Evolutionary conservation across 208 protist genomes (phyloP), one percentile per base, ranked within the genome.

Genomic region (Leishmania martiniquensis): DNA sequence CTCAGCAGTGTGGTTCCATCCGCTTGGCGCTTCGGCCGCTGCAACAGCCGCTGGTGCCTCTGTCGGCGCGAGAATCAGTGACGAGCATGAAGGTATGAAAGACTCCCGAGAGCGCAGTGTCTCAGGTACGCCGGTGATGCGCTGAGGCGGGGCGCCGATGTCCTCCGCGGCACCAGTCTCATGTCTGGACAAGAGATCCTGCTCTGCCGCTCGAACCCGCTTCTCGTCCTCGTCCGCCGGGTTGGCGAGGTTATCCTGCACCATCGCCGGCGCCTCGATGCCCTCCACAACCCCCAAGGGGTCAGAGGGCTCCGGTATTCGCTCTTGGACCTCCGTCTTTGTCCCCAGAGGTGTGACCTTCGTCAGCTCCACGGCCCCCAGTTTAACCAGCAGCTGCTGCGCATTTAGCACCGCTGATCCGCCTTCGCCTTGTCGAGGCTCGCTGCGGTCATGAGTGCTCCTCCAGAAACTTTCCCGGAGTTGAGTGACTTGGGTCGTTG

Each of bases 391-490:
- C 32, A 15, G 69, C 22, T 37, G 69, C 69, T 37, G 67, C 29
- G 10, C 67, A 55, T 34, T 71, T 1, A 6, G 29, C 45, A 54
- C 29, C 25, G 49, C 10, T 20, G 49, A 34, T 39, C 47, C 68
- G 5, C 47, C 68, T n/a, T 72, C 68, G 47, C 44, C 7, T 54
- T 5, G 49, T 37, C 25, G 70, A 0, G 22, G 9, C 1, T 80
- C 75, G 4, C 32, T 67, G 0, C 57, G 75, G 34, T 84, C 80
- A 62, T 76, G 51, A 49, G 67, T 10, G 62, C 80, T 84, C 55
- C 59, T 55, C 80, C 75, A 80, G 42, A 73, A 80, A 44, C 80
- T 84, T 22, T 72, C 75, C 25, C 75, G 75, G 34, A 72, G 44
- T 57, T 80, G 80, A 15, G 74, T 79, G 32, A 84, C 3, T 37